Base-by-base conservation (phyloP, 176 grass and related monocot species). In the Elymus sibiricus region DNA sequence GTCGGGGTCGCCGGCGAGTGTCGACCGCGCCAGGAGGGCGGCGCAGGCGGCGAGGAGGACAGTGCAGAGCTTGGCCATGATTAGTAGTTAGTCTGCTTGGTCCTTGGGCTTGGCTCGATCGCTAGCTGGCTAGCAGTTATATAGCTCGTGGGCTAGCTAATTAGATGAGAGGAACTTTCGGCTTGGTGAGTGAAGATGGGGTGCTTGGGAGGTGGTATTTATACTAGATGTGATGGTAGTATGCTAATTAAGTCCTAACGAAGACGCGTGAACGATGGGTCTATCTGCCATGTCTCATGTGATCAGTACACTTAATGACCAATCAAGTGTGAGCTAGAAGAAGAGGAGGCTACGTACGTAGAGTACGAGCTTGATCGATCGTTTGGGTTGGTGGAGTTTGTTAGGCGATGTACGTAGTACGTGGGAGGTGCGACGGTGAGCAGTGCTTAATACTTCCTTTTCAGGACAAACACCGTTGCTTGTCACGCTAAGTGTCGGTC, bases 1-100 rank as follows among this genome's bases (percentile, higher is more conserved):
- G 76, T 88, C 87, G 26, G 94, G 94, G 26, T 97, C 94, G 43
- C 84, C 78, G 77, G 86, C 86, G 77, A 88, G 34, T 6, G 35
- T 37, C 49, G 53, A 40, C 2, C 86, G 90, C 3, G 65, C 55
- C 4, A 85, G 56, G 43, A 91, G 5, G 68, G 82, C 39, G 51
- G 71, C 51, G 77, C 9, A 62, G 69, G 82, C 21, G 46, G 7
- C 53, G 32, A 84, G 13, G 64, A 91, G 24, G 56, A 64, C 39
- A 10, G 16, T 5, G 9, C 3, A 13, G 71, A 55, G 51, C 51
- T 63, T 90, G n/a, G 29, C n/a, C 78, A 76, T 81, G 34, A 70
- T 11, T 7, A 5, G 1, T 5, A 21, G 9, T 59, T 40, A 0
- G 1, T 22, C 49, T 34, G n/a, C 4, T 46, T 0, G 0, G 11